phyloP scores from a whole-genome alignment of 257 asterid genomes.

The Lavandula angustifolia region DNA sequence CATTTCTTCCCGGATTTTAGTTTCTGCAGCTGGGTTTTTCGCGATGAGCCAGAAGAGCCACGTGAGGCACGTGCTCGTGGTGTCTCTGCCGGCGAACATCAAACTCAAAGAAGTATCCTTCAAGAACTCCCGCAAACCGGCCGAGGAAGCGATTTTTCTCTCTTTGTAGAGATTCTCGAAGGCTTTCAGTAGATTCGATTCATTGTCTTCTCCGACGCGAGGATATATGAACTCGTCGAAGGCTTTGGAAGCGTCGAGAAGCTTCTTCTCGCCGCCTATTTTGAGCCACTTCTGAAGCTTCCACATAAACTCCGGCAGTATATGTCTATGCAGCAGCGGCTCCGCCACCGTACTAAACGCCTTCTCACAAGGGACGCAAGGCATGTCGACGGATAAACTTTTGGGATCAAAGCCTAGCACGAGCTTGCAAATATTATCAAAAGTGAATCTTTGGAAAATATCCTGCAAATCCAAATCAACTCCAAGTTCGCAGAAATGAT shows the following conservation, averaged over 20 bases:
- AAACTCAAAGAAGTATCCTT: conserved; percentile 34
- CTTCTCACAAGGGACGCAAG: conserved; percentile 39
- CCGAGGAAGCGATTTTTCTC: background rate
- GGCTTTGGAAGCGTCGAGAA: conserved; percentile 29
- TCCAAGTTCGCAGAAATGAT: conserved; percentile 12
- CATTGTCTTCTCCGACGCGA: background rate
- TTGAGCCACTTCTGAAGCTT: conserved; percentile 39
- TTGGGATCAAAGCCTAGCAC: conserved; percentile 41
- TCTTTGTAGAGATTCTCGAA: conserved; percentile 28
- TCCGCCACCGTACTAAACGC: conserved; percentile 36
- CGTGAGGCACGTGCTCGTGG: conserved; percentile 36
- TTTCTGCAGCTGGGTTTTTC: conserved; percentile 24
- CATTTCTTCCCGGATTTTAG: conserved; percentile 38
- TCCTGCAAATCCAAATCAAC: conserved; percentile 44
- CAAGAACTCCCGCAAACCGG: conserved; percentile 15
- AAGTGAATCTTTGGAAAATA: conserved; percentile 43
- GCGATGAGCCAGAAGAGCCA: conserved; percentile 45
- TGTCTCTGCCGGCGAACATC: conserved; percentile 39
- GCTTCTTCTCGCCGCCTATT: conserved; percentile 36
- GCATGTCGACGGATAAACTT: conserved; percentile 35
- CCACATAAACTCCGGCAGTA: conserved; percentile 44
- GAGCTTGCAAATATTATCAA: conserved; percentile 33
- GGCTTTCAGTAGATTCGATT: background rate
- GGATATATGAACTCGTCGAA: conserved; percentile 45
- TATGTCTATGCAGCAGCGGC: conserved; percentile 38